Conservation (phyloP, 2,329 filamentous ascomycete species). For the Xylariaceae sp. region DNA sequence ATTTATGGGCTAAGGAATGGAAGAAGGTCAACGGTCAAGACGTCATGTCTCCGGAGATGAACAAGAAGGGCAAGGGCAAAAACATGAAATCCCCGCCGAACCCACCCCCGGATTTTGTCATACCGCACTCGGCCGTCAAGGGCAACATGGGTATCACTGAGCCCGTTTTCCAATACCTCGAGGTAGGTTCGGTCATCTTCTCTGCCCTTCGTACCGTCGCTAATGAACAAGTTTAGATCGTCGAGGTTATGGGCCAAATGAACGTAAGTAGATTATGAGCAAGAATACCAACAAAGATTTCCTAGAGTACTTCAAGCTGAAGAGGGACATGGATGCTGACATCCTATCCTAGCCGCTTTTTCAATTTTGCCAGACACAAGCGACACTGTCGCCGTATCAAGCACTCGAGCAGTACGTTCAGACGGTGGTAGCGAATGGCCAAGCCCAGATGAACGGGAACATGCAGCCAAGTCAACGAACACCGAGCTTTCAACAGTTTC, state of each 20-base stretch:
- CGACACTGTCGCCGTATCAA: conserved; percentile 52
- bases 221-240: conserved; percentile 44
- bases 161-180: conserved; percentile 62
- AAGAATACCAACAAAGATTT: too few species aligned
- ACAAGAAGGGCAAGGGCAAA: conserved; percentile 62
- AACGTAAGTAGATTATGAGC: conserved; percentile 35
- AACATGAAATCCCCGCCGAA: conserved; percentile 58
- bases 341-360: conserved; percentile 48
- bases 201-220: conserved; percentile 7
- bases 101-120: conserved; percentile 58
- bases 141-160: conserved; percentile 57
- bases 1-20: conserved; percentile 67
- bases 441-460: conserved; percentile 44
- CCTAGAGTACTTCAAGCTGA: too few species aligned
- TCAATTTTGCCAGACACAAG: conserved; percentile 53
- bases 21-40: conserved; percentile 56
- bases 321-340: conserved; percentile 1
- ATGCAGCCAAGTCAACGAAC: conserved; percentile 50
- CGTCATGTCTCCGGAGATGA: conserved; percentile 61
- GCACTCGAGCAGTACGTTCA: conserved; percentile 61
- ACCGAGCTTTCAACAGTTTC: conserved; percentile 56
- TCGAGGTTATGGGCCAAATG: conserved; percentile 67
- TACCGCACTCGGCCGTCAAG: conserved; percentile 59
- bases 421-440: conserved; percentile 42
- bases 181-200: conserved; percentile 45